phyloP scores from a whole-genome alignment of 257 asterid species.

The Solanum okadae region DNA sequence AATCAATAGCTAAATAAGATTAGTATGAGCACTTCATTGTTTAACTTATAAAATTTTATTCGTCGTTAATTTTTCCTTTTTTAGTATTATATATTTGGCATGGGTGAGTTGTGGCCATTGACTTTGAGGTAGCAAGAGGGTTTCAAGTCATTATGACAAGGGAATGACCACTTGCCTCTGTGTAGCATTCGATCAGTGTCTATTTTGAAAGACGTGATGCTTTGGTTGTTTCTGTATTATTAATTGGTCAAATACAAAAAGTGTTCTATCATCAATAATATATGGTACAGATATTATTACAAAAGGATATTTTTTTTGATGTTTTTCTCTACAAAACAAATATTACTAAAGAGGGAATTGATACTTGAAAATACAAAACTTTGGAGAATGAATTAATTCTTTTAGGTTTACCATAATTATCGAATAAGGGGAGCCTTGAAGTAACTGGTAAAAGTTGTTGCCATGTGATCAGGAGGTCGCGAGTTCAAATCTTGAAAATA shows the following conservation, averaged over 20 bases:
- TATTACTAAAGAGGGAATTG: neutral
- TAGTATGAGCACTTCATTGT: too few relatives aligned
- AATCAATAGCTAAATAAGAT: neutral
- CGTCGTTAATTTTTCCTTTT: rapidly evolving
- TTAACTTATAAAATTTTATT: neutral
- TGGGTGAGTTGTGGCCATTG: neutral
- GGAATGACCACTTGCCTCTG: neutral
- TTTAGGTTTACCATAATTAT: neutral
- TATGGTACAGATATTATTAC: neutral
- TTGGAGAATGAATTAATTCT: neutral
- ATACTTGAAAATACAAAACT: neutral
- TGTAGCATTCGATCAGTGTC: neutral
- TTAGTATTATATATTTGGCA: neutral
- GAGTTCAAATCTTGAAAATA: neutral
- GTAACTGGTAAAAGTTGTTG: too few relatives aligned
- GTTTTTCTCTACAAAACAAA: neutral
- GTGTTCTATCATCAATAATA: neutral
- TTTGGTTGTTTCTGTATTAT: neutral
- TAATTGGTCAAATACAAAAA: neutral
- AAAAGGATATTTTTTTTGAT: neutral
- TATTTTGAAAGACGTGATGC: neutral
- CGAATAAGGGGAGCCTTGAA: neutral
- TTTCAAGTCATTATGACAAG: neutral
- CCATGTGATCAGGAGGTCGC: rapidly evolving
- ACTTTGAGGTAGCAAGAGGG: neutral